A percentile compares a stretch with the other conserved stretches of the same genome.
These are phyloP conservation scores for Tricholoma flavovirens DNA, from an alignment of 768 basidiomycete species.

Conservation along the genomic window DNA sequence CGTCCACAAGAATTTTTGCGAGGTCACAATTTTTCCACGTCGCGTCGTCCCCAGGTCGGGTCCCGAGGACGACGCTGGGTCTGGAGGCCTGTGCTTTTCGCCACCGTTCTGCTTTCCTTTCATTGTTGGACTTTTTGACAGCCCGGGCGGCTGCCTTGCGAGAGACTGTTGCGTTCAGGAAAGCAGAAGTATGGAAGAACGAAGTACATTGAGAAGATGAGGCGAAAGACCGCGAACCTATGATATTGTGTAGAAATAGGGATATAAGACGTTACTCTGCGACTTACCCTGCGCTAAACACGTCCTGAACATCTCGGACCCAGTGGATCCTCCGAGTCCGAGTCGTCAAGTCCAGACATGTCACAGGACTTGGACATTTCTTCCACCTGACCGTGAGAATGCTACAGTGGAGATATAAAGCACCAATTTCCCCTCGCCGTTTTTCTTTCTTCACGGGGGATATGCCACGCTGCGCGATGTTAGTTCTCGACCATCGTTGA, in stretches of 20 bases:
- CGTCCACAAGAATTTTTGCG: slow-evolving; percentile 54
- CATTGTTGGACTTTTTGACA: slow-evolving; percentile 39
- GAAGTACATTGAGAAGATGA: slow-evolving; percentile 28
- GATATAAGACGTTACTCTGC: background rate
- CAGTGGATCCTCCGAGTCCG: background rate
- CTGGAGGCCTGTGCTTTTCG: slow-evolving; percentile 31
- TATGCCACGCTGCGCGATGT: slow-evolving; percentile 65
- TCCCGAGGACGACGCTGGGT: slow-evolving; percentile 73
- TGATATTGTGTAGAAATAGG: background rate
- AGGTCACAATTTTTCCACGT: slow-evolving; percentile 70
- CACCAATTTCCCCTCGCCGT: no score
- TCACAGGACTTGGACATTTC: background rate
- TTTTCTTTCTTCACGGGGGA: slow-evolving; percentile 32
- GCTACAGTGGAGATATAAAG: slow-evolving; percentile 21
- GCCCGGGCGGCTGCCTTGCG: slow-evolving; percentile 30
- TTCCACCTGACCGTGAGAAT: slow-evolving; percentile 37
- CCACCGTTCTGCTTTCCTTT: slow-evolving; percentile 40
- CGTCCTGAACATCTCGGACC: slow-evolving; percentile 22
- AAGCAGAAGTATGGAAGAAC: slow-evolving; percentile 45
- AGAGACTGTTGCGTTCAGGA: slow-evolving; percentile 26
- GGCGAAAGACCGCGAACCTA: slow-evolving; percentile 34
- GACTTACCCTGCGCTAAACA: slow-evolving; percentile 25
- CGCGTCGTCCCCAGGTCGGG: slow-evolving; percentile 52
- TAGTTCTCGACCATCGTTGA: slow-evolving; percentile 46
- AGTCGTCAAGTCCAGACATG: background rate